These are phyloP conservation scores for Debaryomyces castellii DNA, from an alignment of 805 yeast genomes.

Conservation along the genomic window DNA sequence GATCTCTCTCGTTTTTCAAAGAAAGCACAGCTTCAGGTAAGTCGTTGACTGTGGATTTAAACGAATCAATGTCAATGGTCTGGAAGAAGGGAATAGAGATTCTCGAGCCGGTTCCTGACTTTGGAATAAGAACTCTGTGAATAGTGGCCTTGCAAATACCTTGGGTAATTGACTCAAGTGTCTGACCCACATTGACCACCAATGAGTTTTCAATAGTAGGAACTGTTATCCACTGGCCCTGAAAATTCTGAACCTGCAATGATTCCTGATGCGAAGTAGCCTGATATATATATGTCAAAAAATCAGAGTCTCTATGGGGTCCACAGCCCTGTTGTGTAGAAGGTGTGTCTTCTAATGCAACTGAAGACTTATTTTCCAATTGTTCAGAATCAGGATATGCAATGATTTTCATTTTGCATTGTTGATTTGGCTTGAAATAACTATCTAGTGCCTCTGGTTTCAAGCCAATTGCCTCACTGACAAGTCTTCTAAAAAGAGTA, in stretches of 20 bases:
- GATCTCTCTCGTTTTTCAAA: slow-evolving; percentile 36
- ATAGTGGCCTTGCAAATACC: slow-evolving; percentile 62
- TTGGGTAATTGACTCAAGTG: slow-evolving; percentile 57
- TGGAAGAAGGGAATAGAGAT: slow-evolving; percentile 50
- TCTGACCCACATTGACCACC: slow-evolving; percentile 62
- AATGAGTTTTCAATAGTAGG: slow-evolving; percentile 47
- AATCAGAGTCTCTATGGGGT: slow-evolving; percentile 67
- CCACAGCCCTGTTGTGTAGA: slow-evolving; percentile 53
- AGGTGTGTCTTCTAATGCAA: slow-evolving; percentile 27
- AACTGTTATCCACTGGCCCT: slow-evolving; percentile 58
- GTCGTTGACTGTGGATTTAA: slow-evolving; percentile 25
- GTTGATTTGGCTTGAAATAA: slow-evolving; percentile 53
- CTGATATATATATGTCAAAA: slow-evolving; percentile 60
- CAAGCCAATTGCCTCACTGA: slow-evolving; percentile 57
- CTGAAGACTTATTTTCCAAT: slow-evolving; percentile 18
- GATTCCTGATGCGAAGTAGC: slow-evolving; percentile 50
- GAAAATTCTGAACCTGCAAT: slow-evolving; percentile 53
- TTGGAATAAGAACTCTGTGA: slow-evolving; percentile 51
- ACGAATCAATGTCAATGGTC: slow-evolving; percentile 41
- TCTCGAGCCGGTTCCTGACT: slow-evolving; percentile 37
- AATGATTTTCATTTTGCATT: slow-evolving; percentile 52
- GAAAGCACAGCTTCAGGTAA: slow-evolving; percentile 28
- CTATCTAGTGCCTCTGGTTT: slow-evolving; percentile 42
- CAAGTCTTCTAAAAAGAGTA: slow-evolving; percentile 41
- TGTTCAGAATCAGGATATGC: slow-evolving; percentile 50